These are phyloP conservation scores for Puccinia polysora DNA, from an alignment of 1,284 basidiomycete genomes.

Conservation along the genomic window DNA sequence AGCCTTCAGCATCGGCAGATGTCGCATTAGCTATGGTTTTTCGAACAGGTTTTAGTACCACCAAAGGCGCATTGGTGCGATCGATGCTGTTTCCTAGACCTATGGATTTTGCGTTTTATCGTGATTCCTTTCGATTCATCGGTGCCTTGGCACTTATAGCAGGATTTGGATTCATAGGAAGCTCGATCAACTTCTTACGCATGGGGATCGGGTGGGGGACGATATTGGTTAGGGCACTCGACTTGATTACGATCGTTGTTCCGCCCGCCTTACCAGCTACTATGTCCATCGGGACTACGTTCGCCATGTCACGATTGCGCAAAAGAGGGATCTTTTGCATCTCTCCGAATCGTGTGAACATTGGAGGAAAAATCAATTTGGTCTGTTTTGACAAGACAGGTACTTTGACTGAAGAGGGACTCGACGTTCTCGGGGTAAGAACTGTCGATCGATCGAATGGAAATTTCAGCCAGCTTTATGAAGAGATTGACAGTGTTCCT, in stretches of 20 bases:
- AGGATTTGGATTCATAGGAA: slow-evolving; percentile 73
- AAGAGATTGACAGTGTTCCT: slow-evolving; percentile 81
- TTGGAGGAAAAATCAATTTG: slow-evolving; percentile 93
- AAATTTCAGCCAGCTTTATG: slow-evolving; percentile 84
- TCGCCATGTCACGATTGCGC: slow-evolving; percentile 83
- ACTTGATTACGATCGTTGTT: slow-evolving; percentile 96
- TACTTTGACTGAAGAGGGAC: slow-evolving; percentile 93
- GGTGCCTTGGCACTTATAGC: slow-evolving; percentile 84
- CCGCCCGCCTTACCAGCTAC: slow-evolving; percentile 96
- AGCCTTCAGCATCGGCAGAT: slow-evolving; percentile 50
- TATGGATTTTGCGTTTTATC: slow-evolving; percentile 64
- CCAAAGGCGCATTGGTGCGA: slow-evolving; percentile 89
- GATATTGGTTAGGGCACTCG: slow-evolving; percentile 84
- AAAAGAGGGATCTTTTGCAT: slow-evolving; percentile 92
- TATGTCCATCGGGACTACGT: slow-evolving; percentile 93
- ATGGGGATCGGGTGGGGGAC: slow-evolving; percentile 87
- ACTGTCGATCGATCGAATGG: slow-evolving; percentile 64
- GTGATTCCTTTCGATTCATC: slow-evolving; percentile 96
- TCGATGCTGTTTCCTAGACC: slow-evolving; percentile 99
- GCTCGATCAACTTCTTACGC: slow-evolving; percentile 80
- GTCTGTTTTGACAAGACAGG: slow-evolving; percentile 99
- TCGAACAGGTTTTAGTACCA: slow-evolving; percentile 94
- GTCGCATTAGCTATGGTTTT: slow-evolving; percentile 78
- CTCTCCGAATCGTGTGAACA: slow-evolving; percentile 90
- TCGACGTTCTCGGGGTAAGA: slow-evolving; percentile 90